These are phyloP conservation scores for Dothideomycetes sp. DNA, from an alignment of 2,329 filamentous ascomycete species.

Conservation along the genomic window DNA sequence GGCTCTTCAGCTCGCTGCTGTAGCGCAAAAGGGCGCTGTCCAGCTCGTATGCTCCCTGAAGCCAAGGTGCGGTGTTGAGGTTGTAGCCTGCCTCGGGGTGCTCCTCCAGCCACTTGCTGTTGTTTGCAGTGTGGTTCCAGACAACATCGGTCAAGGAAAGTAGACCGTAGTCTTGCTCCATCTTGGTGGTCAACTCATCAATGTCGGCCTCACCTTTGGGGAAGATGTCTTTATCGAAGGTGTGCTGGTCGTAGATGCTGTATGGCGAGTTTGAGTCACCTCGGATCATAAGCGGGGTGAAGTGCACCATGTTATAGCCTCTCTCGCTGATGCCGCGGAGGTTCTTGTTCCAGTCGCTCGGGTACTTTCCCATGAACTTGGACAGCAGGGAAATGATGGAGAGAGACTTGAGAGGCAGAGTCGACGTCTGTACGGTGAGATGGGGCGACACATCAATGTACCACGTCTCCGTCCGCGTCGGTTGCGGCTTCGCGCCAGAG, in stretches of 20 bases:
- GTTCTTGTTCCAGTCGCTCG: conserved; percentile 81
- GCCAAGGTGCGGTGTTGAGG: conserved; percentile 71
- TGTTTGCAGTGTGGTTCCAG: conserved; percentile 94
- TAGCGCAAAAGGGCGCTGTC: conserved; percentile 61
- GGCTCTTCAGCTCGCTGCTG: conserved; percentile 47
- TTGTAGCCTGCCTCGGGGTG: conserved; percentile 97
- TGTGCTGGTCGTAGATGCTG: conserved; percentile 86
- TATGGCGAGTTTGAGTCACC: conserved; percentile 93
- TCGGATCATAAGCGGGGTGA: conserved; percentile 82
- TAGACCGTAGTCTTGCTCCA: conserved; percentile 76
- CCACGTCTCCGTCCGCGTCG: conserved; percentile 57
- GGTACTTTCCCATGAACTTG: conserved; percentile 95
- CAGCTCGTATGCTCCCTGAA: conserved; percentile 59
- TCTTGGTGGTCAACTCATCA: conserved; percentile 60
- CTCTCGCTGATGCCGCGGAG: conserved; percentile 76
- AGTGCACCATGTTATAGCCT: conserved; percentile 98
- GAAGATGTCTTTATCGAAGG: conserved; percentile 74
- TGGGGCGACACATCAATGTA: conserved; percentile 90
- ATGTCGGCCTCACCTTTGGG: conserved; percentile 78
- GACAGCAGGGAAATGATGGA: conserved; percentile 91
- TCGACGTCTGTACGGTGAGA: conserved; percentile 60
- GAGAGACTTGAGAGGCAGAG: conserved; percentile 73
- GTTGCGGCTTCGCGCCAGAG: conserved; percentile 34
- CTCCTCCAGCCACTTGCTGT: conserved; percentile 85
- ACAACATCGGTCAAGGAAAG: conserved; percentile 92